A percentile compares a stretch with the other conserved stretches of the same genome.
Evolutionary conservation across 2,329 filamentous ascomycete genomes (phyloP).

Genomic region (Curvularia lunata): DNA sequence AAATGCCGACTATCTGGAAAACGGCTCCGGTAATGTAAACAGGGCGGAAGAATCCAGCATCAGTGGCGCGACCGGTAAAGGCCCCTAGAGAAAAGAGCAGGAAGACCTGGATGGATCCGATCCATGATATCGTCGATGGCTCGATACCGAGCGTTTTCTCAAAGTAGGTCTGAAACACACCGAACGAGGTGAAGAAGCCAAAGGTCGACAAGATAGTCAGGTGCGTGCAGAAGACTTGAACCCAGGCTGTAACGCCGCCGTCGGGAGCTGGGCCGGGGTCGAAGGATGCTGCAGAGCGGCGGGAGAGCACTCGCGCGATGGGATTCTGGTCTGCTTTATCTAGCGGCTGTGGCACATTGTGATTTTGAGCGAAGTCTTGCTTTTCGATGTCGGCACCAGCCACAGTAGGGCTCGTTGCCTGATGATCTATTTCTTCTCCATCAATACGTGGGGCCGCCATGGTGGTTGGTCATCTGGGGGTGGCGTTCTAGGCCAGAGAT

Average conservation of each 20-base stretch:
- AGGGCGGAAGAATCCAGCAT: constrained; percentile 40
- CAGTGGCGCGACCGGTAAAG: constrained; percentile 39
- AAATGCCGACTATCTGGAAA: constrained; percentile 45
- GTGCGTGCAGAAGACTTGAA: constrained; percentile 58
- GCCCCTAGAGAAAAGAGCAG: constrained; percentile 41
- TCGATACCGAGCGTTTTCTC: constrained; percentile 48
- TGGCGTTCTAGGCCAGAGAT: neutral
- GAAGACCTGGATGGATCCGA: constrained; percentile 43
- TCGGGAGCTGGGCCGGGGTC: constrained; percentile 48
- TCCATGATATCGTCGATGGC: constrained; percentile 44
- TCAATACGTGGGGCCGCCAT: constrained; percentile 1
- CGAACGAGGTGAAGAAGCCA: constrained; percentile 61
- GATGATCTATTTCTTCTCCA: constrained; percentile 2
- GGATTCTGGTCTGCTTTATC: constrained; percentile 4
- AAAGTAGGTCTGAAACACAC: constrained; percentile 64
- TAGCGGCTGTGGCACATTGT: constrained; percentile 3
- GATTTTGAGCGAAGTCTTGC: constrained; percentile 6
- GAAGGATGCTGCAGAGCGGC: constrained; percentile 32
- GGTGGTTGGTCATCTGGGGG: neutral
- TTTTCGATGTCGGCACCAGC: constrained; percentile 19
- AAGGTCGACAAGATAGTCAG: constrained; percentile 65
- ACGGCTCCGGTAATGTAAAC: constrained; percentile 35
- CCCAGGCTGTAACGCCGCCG: constrained; percentile 63
- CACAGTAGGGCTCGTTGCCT: neutral
- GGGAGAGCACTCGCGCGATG: constrained; percentile 29